phyloP scores from a whole-genome alignment of 352 stramenopile species.

The Phytophthora nicotianae region DNA sequence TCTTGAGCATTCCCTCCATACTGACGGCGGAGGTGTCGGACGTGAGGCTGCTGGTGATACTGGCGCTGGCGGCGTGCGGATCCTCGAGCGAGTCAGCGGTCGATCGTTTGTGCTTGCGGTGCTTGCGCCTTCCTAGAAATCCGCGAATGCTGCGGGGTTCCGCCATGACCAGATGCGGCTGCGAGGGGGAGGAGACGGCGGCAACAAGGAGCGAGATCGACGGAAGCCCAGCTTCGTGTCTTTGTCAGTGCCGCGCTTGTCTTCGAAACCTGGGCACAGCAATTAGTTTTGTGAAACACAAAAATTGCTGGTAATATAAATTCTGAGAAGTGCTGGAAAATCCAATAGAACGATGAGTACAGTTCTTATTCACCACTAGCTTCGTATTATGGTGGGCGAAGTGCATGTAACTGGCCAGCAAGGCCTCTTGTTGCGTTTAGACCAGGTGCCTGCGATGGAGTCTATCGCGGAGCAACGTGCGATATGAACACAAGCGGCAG shows the following conservation, averaged over 20 bases:
- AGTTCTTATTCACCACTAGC: not conserved
- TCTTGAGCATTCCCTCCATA: conserved; percentile 80
- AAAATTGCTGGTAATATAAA: too few relatives aligned
- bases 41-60: conserved; percentile 25
- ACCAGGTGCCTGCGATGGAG: too few relatives aligned
- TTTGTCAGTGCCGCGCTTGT: conserved; percentile 23
- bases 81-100: conserved; percentile 7
- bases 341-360: not conserved
- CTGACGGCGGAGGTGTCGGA: conserved; percentile 12
- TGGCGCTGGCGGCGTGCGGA: conserved; percentile 9
- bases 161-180: conserved; percentile 3
- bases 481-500: too few relatives aligned
- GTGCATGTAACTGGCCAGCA: too few relatives aligned
- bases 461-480: too few relatives aligned
- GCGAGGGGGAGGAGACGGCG: not conserved
- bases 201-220: conserved; percentile 17
- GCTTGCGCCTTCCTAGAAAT: conserved; percentile 29
- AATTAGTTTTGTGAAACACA: not conserved
- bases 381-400: too few relatives aligned
- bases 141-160: conserved; percentile 28
- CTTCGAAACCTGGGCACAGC: conserved; percentile 1
- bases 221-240: conserved; percentile 25
- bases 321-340: not conserved
- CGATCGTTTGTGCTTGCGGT: conserved; percentile 11
- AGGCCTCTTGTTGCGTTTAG: too few relatives aligned